Conservation (phyloP, 1,284 basidiomycete genomes). For the Ganoderma boninense region DNA sequence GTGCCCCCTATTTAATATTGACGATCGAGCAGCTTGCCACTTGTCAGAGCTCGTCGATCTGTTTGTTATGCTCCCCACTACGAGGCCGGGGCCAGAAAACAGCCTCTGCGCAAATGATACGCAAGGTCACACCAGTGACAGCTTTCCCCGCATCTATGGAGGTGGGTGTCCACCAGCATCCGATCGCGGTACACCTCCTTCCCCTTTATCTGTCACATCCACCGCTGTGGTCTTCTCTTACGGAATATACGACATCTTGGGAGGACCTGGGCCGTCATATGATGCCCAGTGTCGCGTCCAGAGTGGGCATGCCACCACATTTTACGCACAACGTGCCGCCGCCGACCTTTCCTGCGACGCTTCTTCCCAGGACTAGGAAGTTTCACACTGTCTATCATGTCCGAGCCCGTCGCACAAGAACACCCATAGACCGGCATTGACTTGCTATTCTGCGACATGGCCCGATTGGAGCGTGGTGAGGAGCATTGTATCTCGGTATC, state of each 20-base stretch:
- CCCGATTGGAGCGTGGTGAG: slow-evolving; percentile 11
- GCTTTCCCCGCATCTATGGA: background rate
- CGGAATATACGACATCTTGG: background rate
- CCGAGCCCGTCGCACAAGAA: background rate
- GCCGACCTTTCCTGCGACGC: background rate
- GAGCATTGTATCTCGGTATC: background rate
- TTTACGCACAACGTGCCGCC: background rate
- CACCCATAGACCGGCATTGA: background rate
- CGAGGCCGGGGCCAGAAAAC: background rate
- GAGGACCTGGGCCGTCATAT: background rate
- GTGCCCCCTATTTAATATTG: no score
- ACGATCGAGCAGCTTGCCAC: no score
- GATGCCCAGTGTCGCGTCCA: background rate
- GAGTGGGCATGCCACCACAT: background rate
- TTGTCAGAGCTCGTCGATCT: no score
- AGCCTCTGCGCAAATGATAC: background rate
- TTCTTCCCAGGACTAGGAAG: background rate
- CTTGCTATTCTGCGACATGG: background rate
- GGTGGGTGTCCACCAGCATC: background rate
- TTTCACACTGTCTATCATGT: background rate
- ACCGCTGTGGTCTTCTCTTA: background rate
- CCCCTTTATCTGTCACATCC: background rate
- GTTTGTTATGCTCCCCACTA: background rate
- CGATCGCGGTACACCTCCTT: background rate
- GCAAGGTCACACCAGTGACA: no score